Percentiles rank a stretch among this genome's conserved stretches.
phyloP scores from a whole-genome alignment of 768 basidiomycete genomes.

The Tubosaeta sp. region DNA sequence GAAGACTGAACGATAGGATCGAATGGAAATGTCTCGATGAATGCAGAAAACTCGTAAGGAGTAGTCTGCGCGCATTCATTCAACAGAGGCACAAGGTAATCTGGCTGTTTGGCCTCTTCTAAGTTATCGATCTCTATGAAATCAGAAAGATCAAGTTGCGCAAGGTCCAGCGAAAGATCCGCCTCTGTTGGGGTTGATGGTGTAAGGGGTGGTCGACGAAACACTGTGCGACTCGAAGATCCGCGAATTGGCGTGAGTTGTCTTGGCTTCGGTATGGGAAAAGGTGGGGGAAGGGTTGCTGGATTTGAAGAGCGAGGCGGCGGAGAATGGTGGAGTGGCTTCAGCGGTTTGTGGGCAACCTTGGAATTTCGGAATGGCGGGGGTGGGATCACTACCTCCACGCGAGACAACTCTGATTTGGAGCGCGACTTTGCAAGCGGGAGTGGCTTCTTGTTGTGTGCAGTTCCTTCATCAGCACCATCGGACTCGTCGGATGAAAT shows the following conservation, averaged over 20 bases:
- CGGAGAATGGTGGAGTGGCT: background rate
- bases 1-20: constrained; percentile 57
- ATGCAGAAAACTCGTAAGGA: constrained; percentile 75
- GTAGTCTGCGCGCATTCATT: constrained; percentile 65
- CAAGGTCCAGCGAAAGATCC: constrained; percentile 36
- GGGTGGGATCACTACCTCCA: constrained; percentile 44
- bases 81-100: constrained; percentile 60
- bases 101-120: constrained; percentile 37
- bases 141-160: constrained; percentile 43
- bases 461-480: constrained; percentile 18
- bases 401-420: constrained; percentile 18
- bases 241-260: constrained; percentile 67
- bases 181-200: constrained; percentile 53
- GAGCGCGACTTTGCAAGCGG: constrained; percentile 9
- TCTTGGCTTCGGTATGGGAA: constrained; percentile 40
- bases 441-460: constrained; percentile 3
- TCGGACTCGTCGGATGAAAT: constrained; percentile 51
- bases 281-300: background rate
- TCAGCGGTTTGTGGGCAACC: constrained; percentile 12
- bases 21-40: constrained; percentile 75
- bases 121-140: constrained; percentile 46
- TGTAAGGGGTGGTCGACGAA: constrained; percentile 44
- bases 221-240: constrained; percentile 30
- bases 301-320: background rate
- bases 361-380: constrained; percentile 22